Base-by-base conservation (phyloP, 768 basidiomycete genomes). In the Sistotremastrum suecicum region DNA sequence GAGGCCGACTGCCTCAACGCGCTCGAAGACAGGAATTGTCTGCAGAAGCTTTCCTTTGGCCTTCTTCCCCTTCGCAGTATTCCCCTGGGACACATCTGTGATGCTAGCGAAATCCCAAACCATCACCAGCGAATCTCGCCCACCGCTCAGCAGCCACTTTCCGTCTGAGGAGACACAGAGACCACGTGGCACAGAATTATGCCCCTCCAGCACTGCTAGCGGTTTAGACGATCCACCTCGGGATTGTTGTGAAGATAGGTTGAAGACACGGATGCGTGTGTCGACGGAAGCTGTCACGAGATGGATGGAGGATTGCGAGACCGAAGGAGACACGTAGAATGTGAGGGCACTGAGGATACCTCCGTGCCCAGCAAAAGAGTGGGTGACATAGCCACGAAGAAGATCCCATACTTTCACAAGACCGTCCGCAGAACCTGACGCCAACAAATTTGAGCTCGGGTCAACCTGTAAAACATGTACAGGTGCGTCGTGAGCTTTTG, bases 401-500 rank as follows among this genome's bases (percentile, higher is more conserved):
- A 91, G 78, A 59, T 95, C 83, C 91, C 91, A 98, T 7, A 99
- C 88, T 67, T 97, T 98, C 39, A 97, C 95, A 33, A 87, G 74
- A 28, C 95, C 94, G 52, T 99, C 95, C 5, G 94, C 89, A 7
- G 94, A 85, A 1, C 95, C 95, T 11, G 92, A 94, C 5, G 95
- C 95, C 51, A 97, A 73, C 52, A 94, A 83, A 2, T 84, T 81
- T 2, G 86, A 89, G 6, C 85, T 85, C 11, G 82, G 87, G 66
- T 88, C 92, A 9, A 76, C 63, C 51, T 72, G 76, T 57, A 86
- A 87, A 45, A 92, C 83, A 56, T 97, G 89, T 40, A 98, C 83
- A 8, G 95, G 94, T 3, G 91, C 84, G 44, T 91, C 85, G 55
- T 99, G 95, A 3, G 92, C 88, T 50, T 77, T 80, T 3, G 87